Conservation (phyloP, 2,329 filamentous ascomycete genomes). For the Aspergillus spinulosporus region DNA sequence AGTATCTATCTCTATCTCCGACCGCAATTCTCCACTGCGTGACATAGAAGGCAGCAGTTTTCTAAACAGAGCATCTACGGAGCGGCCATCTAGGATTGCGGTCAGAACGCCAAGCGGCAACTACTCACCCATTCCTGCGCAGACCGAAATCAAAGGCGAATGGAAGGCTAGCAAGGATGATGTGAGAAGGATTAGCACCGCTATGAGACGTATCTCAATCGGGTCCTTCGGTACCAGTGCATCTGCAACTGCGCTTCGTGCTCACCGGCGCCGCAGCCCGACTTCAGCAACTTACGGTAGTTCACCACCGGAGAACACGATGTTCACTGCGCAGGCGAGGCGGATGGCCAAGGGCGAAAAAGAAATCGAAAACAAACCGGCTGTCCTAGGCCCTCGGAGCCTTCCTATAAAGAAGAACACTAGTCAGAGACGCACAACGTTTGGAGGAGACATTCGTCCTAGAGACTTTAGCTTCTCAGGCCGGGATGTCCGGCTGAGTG, state of each 20-base stretch:
- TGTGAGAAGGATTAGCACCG: constrained; percentile 55
- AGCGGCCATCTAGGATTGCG: constrained; percentile 41
- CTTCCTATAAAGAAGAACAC: constrained; percentile 59
- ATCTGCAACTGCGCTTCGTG: constrained; percentile 42
- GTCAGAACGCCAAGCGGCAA: constrained; percentile 43
- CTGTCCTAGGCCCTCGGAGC: constrained; percentile 62
- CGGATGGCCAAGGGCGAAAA: constrained; percentile 66
- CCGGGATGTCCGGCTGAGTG: constrained; percentile 43
- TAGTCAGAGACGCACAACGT: constrained; percentile 43
- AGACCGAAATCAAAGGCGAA: constrained; percentile 49
- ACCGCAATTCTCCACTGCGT: constrained; percentile 57
- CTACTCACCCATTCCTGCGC: constrained; percentile 37
- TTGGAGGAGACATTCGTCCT: constrained; percentile 43
- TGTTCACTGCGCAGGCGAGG: constrained; percentile 67
- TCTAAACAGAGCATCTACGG: constrained; percentile 49
- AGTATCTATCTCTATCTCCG: constrained; percentile 61
- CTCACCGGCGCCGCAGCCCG: constrained; percentile 58
- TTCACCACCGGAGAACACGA: constrained; percentile 57
- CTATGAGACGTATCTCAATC: constrained; percentile 57
- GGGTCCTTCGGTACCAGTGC: constrained; percentile 42
- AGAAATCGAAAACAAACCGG: constrained; percentile 55
- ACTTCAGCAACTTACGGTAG: constrained; percentile 51
- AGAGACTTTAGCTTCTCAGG: constrained; percentile 41
- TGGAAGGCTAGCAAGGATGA: constrained; percentile 53
- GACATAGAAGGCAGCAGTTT: constrained; percentile 54